Conservation (phyloP, 2,329 filamentous ascomycete genomes). For the Didymella arachidicola region DNA sequence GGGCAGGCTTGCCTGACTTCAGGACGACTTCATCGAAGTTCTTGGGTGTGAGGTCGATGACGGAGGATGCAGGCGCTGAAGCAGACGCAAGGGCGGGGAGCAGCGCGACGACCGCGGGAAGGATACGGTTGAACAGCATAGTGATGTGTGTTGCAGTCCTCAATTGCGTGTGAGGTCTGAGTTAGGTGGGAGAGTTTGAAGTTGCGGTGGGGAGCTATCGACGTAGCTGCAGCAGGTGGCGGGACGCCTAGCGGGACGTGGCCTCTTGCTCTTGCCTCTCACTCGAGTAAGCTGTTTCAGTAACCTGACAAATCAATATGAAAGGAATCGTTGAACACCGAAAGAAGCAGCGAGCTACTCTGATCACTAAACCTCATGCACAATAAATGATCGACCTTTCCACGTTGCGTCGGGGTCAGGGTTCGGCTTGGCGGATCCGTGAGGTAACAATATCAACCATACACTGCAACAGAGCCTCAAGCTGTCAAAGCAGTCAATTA, state of each 20-base stretch:
- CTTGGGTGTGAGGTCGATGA: constrained; percentile 84
- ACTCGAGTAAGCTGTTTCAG: constrained; percentile 27
- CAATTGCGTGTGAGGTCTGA: constrained; percentile 29
- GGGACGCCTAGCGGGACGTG: constrained; percentile 38
- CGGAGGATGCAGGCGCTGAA: constrained; percentile 78
- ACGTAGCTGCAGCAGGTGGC: constrained; percentile 23
- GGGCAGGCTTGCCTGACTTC: constrained; percentile 90
- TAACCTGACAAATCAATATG: constrained; percentile 35
- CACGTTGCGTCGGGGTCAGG: constrained; percentile 2
- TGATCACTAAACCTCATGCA: background rate
- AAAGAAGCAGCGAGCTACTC: too few species aligned
- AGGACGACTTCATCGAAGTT: constrained; percentile 94
- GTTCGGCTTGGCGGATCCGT: constrained; percentile 1
- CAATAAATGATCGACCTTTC: background rate
- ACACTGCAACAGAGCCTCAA: background rate
- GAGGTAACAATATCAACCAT: background rate
- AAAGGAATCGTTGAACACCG: too few species aligned
- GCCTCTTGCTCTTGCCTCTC: constrained; percentile 29
- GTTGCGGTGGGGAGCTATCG: constrained; percentile 22
- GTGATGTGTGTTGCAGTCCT: constrained; percentile 29
- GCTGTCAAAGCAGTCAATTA: background rate
- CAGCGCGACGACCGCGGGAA: constrained; percentile 45
- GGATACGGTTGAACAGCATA: constrained; percentile 46
- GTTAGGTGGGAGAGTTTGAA: constrained; percentile 24
- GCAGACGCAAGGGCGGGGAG: constrained; percentile 60